These are phyloP conservation scores for Colletotrichum cordylinicola DNA, from an alignment of 2,329 filamentous ascomycete species.

Conservation along the genomic window DNA sequence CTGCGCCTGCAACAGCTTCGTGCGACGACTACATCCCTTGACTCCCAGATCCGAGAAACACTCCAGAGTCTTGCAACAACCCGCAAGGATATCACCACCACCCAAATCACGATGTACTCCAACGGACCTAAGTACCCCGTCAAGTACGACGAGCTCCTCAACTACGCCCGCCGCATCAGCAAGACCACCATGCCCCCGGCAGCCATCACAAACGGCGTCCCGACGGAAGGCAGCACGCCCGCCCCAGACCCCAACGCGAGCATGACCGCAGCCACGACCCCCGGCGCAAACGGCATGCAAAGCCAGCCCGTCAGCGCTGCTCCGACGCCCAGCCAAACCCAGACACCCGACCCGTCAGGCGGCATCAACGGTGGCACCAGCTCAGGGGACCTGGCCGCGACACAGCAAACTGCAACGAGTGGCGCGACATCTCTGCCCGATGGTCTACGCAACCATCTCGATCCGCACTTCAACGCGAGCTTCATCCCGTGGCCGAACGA, in stretches of 20 bases:
- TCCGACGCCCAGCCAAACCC: constrained; percentile 27
- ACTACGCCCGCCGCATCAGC: constrained; percentile 80
- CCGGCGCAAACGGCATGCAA: constrained; percentile 16
- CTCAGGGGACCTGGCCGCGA: constrained; percentile 31
- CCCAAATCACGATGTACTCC: constrained; percentile 62
- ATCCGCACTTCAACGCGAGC: constrained; percentile 59
- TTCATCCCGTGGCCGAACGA: constrained; percentile 82
- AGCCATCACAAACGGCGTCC: constrained; percentile 47
- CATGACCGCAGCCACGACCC: constrained; percentile 7
- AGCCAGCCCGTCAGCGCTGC: constrained; percentile 26
- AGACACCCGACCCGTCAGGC: constrained; percentile 22
- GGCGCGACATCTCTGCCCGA: constrained; percentile 51
- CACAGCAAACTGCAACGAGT: constrained; percentile 36
- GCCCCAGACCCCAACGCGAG: constrained; percentile 21
- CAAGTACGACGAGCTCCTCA: constrained; percentile 75
- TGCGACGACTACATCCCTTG: constrained; percentile 67
- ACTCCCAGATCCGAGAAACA: constrained; percentile 75
- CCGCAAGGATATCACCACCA: constrained; percentile 74
- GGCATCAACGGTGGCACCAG: constrained; percentile 12
- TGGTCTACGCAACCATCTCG: constrained; percentile 54
- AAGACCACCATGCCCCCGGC: constrained; percentile 79
- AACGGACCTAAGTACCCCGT: constrained; percentile 59
- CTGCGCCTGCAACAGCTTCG: constrained; percentile 73
- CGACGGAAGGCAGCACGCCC: constrained; percentile 19
- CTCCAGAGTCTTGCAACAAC: constrained; percentile 73